These are phyloP conservation scores for Pythium oligandrum DNA, from an alignment of 352 stramenopile genomes.

Conservation along the genomic window DNA sequence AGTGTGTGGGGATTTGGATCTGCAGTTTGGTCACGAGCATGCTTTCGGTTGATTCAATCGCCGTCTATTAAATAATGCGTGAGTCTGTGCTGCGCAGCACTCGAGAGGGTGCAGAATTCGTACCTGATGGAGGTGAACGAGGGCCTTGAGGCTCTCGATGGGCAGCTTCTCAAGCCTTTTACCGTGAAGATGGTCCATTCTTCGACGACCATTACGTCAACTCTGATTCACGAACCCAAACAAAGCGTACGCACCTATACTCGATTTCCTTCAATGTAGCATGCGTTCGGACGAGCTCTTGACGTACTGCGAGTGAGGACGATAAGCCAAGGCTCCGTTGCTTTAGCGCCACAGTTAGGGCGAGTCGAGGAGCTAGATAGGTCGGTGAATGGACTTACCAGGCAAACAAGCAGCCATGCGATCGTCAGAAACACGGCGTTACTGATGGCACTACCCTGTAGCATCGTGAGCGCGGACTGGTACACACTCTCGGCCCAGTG, in stretches of 20 bases:
- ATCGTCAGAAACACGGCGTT: slow-evolving; percentile 38
- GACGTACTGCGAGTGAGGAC: slow-evolving; percentile 12
- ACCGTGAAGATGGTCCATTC: slow-evolving; percentile 40
- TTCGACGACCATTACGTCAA: slow-evolving; percentile 5
- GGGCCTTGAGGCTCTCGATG: slow-evolving; percentile 37
- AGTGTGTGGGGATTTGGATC: slow-evolving; percentile 6
- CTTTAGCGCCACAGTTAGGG: slow-evolving; percentile 1
- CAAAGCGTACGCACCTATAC: slow-evolving; percentile 7
- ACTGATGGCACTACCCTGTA: slow-evolving; percentile 18
- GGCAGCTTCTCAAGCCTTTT: slow-evolving; percentile 27
- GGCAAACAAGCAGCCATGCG: slow-evolving; percentile 47
- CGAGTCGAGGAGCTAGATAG: background rate
- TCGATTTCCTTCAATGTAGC: slow-evolving; percentile 11
- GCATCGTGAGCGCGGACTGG: background rate
- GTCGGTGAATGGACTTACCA: slow-evolving; percentile 24
- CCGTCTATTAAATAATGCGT: slow-evolving; percentile 14
- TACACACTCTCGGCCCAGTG: background rate
- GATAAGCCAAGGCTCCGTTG: slow-evolving; percentile 23
- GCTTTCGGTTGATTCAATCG: slow-evolving; percentile 46
- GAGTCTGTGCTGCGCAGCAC: too few relatives aligned
- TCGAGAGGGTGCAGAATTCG: background rate
- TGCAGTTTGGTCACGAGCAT: slow-evolving; percentile 56
- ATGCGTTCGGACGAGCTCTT: slow-evolving; percentile 8
- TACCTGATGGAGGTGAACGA: slow-evolving; percentile 62
- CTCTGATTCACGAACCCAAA: too few relatives aligned